phyloP scores from a whole-genome alignment of 306 rosid species.

The Medicago arabica region DNA sequence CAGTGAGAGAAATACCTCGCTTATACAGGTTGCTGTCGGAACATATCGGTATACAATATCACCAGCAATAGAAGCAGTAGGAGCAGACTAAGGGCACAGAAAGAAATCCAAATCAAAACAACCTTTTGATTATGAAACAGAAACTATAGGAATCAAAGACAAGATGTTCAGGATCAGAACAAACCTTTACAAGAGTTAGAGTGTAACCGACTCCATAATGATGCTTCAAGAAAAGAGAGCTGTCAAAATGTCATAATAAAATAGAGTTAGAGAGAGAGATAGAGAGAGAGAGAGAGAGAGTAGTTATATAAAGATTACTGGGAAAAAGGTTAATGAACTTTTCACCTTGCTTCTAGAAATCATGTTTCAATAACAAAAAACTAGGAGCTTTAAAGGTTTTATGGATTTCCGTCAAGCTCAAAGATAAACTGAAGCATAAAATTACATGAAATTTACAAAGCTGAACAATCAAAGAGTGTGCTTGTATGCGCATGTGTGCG shows the following conservation, averaged over 20 bases:
- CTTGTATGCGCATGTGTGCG: background rate
- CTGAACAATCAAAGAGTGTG: background rate
- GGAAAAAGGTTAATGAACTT: background rate
- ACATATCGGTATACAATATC: slow-evolving; percentile 85
- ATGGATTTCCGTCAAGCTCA: background rate
- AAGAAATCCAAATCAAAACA: slow-evolving; percentile 32
- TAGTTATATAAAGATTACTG: slow-evolving; percentile 16
- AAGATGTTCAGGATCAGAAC: slow-evolving; percentile 39
- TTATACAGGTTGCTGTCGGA: slow-evolving; percentile 92
- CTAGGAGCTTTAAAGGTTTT: slow-evolving; percentile 2
- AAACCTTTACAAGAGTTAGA: slow-evolving; percentile 89
- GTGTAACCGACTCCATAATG: slow-evolving; percentile 97
- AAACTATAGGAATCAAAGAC: slow-evolving; percentile 36
- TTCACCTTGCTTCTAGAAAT: slow-evolving; percentile 14
- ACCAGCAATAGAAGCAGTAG: slow-evolving; percentile 81
- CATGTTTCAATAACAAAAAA: slow-evolving; percentile 22
- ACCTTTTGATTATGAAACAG: slow-evolving; percentile 32
- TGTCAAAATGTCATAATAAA: slow-evolving; percentile 50
- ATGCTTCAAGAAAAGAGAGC: slow-evolving; percentile 97
- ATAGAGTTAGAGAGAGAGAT: slow-evolving; percentile 22
- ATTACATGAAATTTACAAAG: slow-evolving; percentile 12
- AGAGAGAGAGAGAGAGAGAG: slow-evolving; percentile 5
- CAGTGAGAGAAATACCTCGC: slow-evolving; percentile 71
- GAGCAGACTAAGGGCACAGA: slow-evolving; percentile 72
- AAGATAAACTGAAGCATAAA: slow-evolving; percentile 26